Evolutionary conservation across 306 rosid species (phyloP), one percentile per base, ranked within the genome.

Genomic region (Lithocarpus polystachyus): DNA sequence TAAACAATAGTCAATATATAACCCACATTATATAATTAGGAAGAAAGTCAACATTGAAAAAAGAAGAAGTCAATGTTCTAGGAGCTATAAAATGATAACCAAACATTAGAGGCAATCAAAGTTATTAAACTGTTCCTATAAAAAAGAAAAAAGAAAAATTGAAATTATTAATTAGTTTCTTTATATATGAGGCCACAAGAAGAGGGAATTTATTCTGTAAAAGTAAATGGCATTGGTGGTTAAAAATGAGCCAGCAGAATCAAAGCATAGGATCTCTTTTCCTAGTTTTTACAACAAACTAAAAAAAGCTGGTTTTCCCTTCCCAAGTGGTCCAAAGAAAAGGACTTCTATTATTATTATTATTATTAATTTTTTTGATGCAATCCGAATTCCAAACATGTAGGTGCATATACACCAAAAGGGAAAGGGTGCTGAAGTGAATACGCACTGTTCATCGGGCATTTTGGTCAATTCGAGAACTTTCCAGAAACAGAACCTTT

Each of bases 401-500:
- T 40, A 0, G n/a, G n/a, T n/a, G 45, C 77, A 79, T 33, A 62
- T 83, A 5, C 29, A 35, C 43, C 75, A 43, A 73, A 81, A 77
- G 65, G 83, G 19, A 68, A 12, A 73, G 85, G 85, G 86, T 74
- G 75, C 75, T 77, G 26, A 9, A 28, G 89, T 82, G 80, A 86
- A n/a, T 83, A 48, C 4, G 14, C 76, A 73, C 26, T 76, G 51
- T 80, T 60, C 17, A 77, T 54, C 7, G 5, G 88, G 82, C 75
- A 84, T 73, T 87, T 80, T 80, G 74, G 91, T 80, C 84, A 86
- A 84, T 86, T 82, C 28, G 0, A 20, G 22, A 77, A 83, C 26
- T 76, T 82, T 83, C 76, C 83, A 85, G 81, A 82, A 75, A 73
- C 80, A 71, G 83, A 84, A 86, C 52, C 52, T 45, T 11, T 10